Conservation (phyloP, 176 grass and related monocot genomes). For the Avena insularis region DNA sequence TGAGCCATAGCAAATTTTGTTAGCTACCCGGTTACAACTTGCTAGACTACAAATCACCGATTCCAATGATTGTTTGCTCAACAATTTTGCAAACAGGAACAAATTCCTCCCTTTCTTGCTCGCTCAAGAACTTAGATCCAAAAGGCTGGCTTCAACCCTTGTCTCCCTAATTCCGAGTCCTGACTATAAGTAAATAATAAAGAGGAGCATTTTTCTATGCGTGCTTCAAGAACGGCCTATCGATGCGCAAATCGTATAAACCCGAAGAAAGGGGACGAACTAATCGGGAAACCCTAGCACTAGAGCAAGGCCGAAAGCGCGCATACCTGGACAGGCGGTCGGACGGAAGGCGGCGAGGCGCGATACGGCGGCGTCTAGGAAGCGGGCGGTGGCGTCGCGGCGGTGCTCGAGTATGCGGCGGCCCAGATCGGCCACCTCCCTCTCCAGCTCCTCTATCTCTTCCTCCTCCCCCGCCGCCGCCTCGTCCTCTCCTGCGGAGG, state of each 20-base stretch:
- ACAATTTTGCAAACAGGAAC: neutral
- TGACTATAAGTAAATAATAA: neutral
- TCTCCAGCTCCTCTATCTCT: slow-evolving; percentile 55
- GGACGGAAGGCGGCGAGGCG: slow-evolving; percentile 44
- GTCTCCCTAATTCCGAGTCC: neutral
- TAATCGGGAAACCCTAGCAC: slow-evolving; percentile 40
- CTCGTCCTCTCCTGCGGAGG: slow-evolving; percentile 29
- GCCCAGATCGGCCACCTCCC: slow-evolving; percentile 61
- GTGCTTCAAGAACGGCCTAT: neutral
- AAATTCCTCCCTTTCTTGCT: neutral
- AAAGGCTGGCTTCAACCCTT: neutral
- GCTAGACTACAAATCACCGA: neutral
- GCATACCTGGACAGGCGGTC: slow-evolving; percentile 33
- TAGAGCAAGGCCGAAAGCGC: neutral
- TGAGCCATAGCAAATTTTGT: slow-evolving; percentile 1
- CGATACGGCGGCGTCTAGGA: slow-evolving; percentile 14
- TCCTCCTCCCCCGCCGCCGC: slow-evolving; percentile 26
- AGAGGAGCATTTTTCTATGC: neutral
- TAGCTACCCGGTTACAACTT: neutral
- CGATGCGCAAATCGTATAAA: neutral
- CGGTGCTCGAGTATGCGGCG: slow-evolving; percentile 57
- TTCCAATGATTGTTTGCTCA: neutral
- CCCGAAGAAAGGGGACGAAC: neutral
- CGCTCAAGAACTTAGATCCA: neutral
- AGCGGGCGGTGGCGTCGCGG: slow-evolving; percentile 33